A percentile compares a stretch with the other conserved stretches of the same genome.
Conservation (phyloP, 2,329 filamentous ascomycete species). For the Rhynchosporium agropyri region DNA sequence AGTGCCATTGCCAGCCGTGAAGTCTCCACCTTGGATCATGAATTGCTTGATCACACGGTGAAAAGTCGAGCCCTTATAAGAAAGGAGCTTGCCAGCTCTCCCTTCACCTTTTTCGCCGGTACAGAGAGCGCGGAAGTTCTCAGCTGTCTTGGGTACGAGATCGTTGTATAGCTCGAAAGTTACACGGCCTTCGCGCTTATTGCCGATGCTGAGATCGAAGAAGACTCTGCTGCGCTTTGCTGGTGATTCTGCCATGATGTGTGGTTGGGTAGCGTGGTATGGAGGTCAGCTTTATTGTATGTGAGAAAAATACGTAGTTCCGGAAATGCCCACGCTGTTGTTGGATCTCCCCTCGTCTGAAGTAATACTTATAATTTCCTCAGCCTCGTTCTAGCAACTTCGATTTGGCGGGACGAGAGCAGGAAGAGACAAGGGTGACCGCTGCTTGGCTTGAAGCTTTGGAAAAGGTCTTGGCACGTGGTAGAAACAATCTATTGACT, state of each 20-base stretch:
- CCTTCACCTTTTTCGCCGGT: conserved; percentile 91
- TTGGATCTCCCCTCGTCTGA: not conserved
- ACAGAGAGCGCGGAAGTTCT: conserved; percentile 94
- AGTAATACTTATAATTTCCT: not conserved
- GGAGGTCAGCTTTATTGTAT: not conserved
- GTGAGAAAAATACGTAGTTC: not conserved
- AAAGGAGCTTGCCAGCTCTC: conserved; percentile 79
- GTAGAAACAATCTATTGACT: not conserved
- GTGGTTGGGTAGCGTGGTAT: conserved; percentile 16
- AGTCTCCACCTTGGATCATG: conserved; percentile 98
- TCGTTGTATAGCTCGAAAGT: conserved; percentile 79
- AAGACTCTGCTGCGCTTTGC: conserved; percentile 68
- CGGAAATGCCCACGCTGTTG: not conserved
- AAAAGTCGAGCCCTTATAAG: conserved; percentile 92
- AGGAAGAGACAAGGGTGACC: not conserved
- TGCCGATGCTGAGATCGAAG: conserved; percentile 88
- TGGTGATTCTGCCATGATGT: conserved; percentile 45
- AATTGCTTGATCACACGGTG: conserved; percentile 98
- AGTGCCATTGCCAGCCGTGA: conserved; percentile 91
- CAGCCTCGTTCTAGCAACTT: conserved; percentile 24
- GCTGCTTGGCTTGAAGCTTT: not conserved
- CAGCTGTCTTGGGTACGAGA: conserved; percentile 89
- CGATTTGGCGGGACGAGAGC: conserved; percentile 13
- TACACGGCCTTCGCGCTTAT: conserved; percentile 73
- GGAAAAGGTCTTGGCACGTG: conserved; percentile 6